Base-by-base conservation (phyloP, 495 filamentous ascomycete genomes). In the Thozetella sp. region DNA sequence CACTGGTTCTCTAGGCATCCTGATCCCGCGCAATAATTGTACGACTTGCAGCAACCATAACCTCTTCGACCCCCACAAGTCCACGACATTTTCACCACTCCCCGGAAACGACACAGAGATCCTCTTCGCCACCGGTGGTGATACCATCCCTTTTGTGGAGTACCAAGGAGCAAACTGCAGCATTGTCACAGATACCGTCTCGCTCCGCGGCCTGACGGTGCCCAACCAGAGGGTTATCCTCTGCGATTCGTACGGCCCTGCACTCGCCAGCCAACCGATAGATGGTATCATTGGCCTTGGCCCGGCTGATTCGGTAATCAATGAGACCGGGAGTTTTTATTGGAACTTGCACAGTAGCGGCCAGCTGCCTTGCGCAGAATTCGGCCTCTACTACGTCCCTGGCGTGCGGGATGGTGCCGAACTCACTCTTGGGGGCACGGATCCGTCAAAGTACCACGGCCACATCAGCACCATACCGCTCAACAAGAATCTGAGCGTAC, bases 221-320 rank as follows among this genome's bases (percentile, higher is more conserved):
- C 37, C 30, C 6, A 27, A 27, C 3, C 67, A 69, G 55, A 43
- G 65, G 54, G 64, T 74, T 61, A 22, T 66, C 45, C 23, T 60
- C 22, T 67, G 64, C 52, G 50, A 72, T 50, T 40, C 48, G 15
- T 71, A 68, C 57, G 63, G 55, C 26, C 61, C 55, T 1, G 59
- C 54, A 1, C 54, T 72, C 10, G 52, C 61, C 10, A 24, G 25
- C n/a, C 61, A 70, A 30, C 52, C 53, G 0, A 64, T 70, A 12
- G 73, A 76, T 51, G 70, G 70, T 12, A 68, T 76, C 52, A 59
- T 76, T 23, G 73, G 73, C 25, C 55, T 76, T 19, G 62, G 62
- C 6, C 64, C 61, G 0, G 50, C 57, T 3, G 22, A 25, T 22
- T 48, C 55, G 9, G 30, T 23, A 54, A 54, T 23, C 46, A 10